These are phyloP conservation scores for Podospora pseudoanserina DNA, from an alignment of 495 filamentous ascomycete genomes.

Conservation along the genomic window DNA sequence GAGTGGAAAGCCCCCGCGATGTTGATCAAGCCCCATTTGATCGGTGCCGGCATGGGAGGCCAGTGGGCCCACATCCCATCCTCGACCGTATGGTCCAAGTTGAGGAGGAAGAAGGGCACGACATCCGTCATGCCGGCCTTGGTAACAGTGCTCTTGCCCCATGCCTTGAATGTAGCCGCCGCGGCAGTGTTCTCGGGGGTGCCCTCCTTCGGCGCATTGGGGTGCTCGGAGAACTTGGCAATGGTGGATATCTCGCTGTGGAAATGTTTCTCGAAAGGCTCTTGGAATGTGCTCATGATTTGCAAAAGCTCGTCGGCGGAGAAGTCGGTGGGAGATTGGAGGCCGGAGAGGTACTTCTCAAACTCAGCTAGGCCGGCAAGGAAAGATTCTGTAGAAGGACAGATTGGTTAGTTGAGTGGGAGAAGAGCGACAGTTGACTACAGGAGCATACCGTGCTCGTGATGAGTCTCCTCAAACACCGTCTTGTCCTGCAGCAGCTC, in stretches of 20 bases:
- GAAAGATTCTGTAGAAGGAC: conserved; percentile 43
- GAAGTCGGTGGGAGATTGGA: conserved; percentile 37
- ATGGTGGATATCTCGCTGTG: conserved; percentile 53
- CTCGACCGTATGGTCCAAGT: conserved; percentile 52
- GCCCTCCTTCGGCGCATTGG: conserved; percentile 43
- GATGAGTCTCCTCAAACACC: conserved; percentile 46
- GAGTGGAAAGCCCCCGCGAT: conserved; percentile 42
- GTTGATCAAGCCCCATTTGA: conserved; percentile 47
- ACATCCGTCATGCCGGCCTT: conserved; percentile 49
- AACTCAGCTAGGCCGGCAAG: conserved; percentile 46
- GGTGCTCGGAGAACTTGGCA: conserved; percentile 42
- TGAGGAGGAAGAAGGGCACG: conserved; percentile 56
- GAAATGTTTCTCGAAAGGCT: conserved; percentile 50
- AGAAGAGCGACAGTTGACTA: neutral
- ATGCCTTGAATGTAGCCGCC: conserved; percentile 38
- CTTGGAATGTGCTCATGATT: conserved; percentile 48
- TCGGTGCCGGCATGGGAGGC: conserved; percentile 48
- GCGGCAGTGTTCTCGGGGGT: conserved; percentile 31
- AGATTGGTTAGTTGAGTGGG: neutral
- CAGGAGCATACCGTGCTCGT: conserved; percentile 45
- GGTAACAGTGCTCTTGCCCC: conserved; percentile 50
- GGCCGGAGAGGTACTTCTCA: conserved; percentile 44
- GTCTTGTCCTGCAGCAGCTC: conserved; percentile 43
- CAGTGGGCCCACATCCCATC: conserved; percentile 51
- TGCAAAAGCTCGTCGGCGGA: conserved; percentile 40